Percentiles rank a stretch among this genome's conserved stretches.
phyloP scores from a whole-genome alignment of 164 flowering plant species.

The Tetracentron sinense region DNA sequence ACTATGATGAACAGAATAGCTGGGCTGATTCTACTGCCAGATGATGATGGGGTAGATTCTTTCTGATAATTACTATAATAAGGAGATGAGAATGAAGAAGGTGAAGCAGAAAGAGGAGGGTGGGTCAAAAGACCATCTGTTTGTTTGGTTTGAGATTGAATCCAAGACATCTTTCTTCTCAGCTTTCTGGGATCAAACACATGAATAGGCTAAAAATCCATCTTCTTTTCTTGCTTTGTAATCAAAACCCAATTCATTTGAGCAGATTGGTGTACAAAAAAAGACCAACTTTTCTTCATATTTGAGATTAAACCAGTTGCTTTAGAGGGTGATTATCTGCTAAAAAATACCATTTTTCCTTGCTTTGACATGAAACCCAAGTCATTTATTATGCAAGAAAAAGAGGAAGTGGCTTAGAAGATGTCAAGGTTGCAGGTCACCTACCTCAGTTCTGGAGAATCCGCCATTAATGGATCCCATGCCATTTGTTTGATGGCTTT shows the following conservation, averaged over 20 bases:
- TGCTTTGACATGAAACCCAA: constrained; percentile 13
- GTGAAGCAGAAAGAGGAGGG: constrained; percentile 33
- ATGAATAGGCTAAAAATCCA: background rate
- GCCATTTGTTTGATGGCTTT: background rate
- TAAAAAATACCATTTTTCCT: background rate
- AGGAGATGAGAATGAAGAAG: constrained; percentile 31
- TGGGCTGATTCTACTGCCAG: constrained; percentile 47
- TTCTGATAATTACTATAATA: too few species aligned
- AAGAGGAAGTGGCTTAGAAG: background rate
- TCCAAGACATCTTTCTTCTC: constrained; percentile 33
- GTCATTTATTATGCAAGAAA: background rate
- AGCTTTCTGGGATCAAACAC: constrained; percentile 16
- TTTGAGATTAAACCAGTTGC: background rate
- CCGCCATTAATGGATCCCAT: constrained; percentile 16
- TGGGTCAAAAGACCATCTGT: constrained; percentile 32
- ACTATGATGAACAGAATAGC: constrained; percentile 62
- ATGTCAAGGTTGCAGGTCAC: constrained; percentile 17
- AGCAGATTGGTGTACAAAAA: background rate
- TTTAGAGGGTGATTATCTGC: background rate
- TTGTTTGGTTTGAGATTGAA: constrained; percentile 27
- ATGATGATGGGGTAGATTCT: too few species aligned
- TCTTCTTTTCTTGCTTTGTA: too few species aligned
- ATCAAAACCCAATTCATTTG: constrained; percentile 7
- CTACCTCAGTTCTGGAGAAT: constrained; percentile 18
- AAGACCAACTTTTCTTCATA: constrained; percentile 13